phyloP scores from a whole-genome alignment of 2,329 filamentous ascomycete genomes.

The Passalora sequoiae region DNA sequence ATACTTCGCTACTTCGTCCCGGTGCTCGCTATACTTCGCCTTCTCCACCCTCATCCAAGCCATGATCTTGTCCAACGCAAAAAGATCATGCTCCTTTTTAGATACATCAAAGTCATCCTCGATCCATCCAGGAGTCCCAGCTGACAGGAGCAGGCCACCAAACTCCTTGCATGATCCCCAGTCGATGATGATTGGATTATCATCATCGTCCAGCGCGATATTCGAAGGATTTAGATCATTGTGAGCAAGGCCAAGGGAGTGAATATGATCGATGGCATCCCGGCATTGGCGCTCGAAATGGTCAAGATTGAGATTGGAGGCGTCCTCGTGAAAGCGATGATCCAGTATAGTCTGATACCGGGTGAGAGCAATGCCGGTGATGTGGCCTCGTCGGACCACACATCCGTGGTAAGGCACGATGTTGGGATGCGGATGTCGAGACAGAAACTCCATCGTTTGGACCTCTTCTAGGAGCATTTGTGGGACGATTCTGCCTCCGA shows the following conservation, averaged over 20 bases:
- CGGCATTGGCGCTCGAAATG: constrained; percentile 20
- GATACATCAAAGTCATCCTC: constrained; percentile 25
- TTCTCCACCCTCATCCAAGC: constrained; percentile 8
- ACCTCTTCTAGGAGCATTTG: constrained; percentile 24
- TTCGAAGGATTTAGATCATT: constrained; percentile 36
- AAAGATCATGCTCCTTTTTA: constrained; percentile 12
- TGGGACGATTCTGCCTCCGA: constrained; percentile 16
- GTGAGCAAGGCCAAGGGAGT: constrained; percentile 32
- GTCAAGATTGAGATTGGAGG: constrained; percentile 16
- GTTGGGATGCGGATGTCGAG: constrained; percentile 23
- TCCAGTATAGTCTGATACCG: constrained; percentile 20
- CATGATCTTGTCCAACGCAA: constrained; percentile 29
- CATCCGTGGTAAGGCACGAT: constrained; percentile 25
- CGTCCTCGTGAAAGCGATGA: constrained; percentile 18
- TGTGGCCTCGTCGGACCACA: constrained; percentile 20
- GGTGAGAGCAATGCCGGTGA: constrained; percentile 23
- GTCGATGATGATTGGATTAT: constrained; percentile 31
- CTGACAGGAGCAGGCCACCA: constrained; percentile 22
- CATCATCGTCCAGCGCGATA: constrained; percentile 30
- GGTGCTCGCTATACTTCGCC: too few relatives aligned
- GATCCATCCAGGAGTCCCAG: constrained; percentile 27
- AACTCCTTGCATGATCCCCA: constrained; percentile 31
- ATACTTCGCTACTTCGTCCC: too few relatives aligned
- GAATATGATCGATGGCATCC: constrained; percentile 29
- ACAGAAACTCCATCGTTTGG: constrained; percentile 19